Evolutionary conservation across 257 asterid genomes (phyloP).

Genomic region (Fraxinus quadrangulata): DNA sequence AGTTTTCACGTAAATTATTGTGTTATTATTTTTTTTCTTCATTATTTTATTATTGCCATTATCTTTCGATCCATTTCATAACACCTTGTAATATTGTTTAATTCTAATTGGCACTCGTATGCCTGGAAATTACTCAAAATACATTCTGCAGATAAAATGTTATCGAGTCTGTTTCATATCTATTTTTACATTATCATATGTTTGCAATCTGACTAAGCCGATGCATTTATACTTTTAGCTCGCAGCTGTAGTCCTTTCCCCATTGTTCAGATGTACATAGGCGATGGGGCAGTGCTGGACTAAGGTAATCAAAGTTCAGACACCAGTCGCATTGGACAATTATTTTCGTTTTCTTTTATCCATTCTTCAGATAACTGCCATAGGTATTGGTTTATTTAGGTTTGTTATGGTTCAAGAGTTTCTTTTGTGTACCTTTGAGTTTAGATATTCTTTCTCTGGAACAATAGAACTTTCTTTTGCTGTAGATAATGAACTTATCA

Average conservation of each 20-base stretch:
- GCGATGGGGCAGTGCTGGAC: conserved; percentile 70
- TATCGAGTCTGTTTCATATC: background rate
- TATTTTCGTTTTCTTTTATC: background rate
- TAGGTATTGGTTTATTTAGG: background rate
- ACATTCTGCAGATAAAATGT: background rate
- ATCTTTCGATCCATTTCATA: no score
- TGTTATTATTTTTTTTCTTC: no score
- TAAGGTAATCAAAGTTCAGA: conserved; percentile 32
- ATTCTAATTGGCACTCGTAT: no score
- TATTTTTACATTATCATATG: background rate
- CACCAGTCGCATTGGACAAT: background rate
- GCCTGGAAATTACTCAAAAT: no score
- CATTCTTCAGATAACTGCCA: background rate
- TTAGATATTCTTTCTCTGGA: background rate
- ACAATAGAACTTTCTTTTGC: background rate
- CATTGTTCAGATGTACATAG: conserved; percentile 40
- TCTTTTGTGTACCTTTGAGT: background rate
- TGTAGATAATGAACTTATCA: conserved; percentile 18
- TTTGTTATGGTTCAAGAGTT: background rate
- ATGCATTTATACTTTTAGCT: conserved; percentile 30
- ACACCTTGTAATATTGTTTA: no score
- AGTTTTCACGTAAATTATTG: no score
- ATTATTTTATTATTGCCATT: no score
- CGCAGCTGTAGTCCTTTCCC: conserved; percentile 33
- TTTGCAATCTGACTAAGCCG: background rate